Evolutionary conservation across 331 rosid genomes (phyloP).

Genomic region (Rosa hybrid): DNA sequence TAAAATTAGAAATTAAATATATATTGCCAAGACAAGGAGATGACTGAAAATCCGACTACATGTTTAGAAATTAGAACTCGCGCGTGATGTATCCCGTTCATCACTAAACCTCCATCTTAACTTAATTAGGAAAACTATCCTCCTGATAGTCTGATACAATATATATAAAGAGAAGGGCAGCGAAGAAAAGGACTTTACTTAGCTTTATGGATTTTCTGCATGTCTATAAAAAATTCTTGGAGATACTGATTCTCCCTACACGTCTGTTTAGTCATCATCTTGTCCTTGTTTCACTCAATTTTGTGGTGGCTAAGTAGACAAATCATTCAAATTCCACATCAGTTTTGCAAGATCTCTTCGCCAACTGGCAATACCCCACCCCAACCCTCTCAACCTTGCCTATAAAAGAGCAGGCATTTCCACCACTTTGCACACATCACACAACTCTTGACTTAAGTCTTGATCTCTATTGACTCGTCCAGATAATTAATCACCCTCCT

Average conservation of each 20-base stretch:
- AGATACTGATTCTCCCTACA: conserved; percentile 58
- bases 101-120: conserved; percentile 13
- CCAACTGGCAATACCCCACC: conserved; percentile 65
- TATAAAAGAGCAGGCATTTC: conserved; percentile 64
- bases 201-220: conserved; percentile 6
- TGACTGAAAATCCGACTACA: neutral
- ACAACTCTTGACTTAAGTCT: conserved; percentile 30
- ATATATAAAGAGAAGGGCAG: neutral
- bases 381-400: conserved; percentile 40
- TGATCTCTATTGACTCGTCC: conserved; percentile 22
- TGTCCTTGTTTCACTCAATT: conserved; percentile 31
- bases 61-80: too few relatives aligned
- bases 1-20: neutral
- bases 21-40: neutral
- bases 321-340: conserved; percentile 62
- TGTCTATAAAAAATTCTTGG: conserved; percentile 24
- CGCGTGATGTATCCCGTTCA: neutral
- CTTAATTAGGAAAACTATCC: neutral
- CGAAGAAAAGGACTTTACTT: conserved; percentile 10
- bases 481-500: conserved; percentile 9
- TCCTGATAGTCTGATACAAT: too few relatives aligned
- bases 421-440: conserved; percentile 42
- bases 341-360: conserved; percentile 41
- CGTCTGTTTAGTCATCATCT: conserved; percentile 29
- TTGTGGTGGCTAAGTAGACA: conserved; percentile 59